phyloP scores from a whole-genome alignment of 2,329 filamentous ascomycete species.

The Apiospora saccharicola region DNA sequence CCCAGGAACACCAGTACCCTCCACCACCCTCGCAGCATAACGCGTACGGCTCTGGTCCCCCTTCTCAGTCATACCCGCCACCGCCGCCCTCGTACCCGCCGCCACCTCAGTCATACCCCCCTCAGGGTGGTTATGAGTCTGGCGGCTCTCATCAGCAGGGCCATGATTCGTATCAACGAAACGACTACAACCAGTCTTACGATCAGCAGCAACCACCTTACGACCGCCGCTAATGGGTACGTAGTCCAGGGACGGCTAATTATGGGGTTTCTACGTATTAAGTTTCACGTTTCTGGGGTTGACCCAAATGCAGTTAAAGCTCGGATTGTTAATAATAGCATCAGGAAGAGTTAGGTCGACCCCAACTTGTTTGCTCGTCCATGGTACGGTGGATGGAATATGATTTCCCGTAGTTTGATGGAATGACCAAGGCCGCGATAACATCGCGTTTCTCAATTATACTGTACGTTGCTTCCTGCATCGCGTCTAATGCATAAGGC shows the following conservation, averaged over 20 bases:
- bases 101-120: slow-evolving; percentile 10
- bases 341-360: neutral
- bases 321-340: neutral
- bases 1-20: neutral
- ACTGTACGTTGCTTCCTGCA: neutral
- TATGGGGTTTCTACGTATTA: neutral
- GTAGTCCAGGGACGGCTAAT: neutral
- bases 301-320: neutral
- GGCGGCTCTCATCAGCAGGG: neutral
- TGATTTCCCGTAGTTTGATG: neutral
- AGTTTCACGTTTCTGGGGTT: neutral
- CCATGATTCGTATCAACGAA: neutral
- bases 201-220: neutral
- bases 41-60: neutral
- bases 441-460: neutral
- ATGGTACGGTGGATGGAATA: neutral
- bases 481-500: neutral
- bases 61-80: neutral
- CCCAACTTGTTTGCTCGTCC: neutral
- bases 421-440: neutral
- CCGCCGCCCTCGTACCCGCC: slow-evolving; percentile 19
- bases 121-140: slow-evolving; percentile 14
- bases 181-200: slow-evolving; percentile 19
- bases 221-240: slow-evolving; percentile 1
- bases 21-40: neutral